Base-by-base conservation (phyloP, 495 filamentous ascomycete species). In the Neurospora cerealis region DNA sequence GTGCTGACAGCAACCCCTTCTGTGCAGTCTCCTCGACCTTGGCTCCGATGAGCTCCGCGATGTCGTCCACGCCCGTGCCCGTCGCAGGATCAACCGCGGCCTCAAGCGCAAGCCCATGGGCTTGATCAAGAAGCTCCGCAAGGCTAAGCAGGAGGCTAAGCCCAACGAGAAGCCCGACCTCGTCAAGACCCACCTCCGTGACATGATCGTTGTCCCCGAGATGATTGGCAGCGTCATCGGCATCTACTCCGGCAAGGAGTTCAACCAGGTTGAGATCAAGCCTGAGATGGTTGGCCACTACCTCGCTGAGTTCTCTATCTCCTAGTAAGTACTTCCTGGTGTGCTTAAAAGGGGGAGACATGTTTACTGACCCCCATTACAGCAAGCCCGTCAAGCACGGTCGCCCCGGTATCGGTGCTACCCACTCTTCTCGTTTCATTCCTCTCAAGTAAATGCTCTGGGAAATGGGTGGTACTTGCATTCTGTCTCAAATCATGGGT, bases 231-330 rank as follows among this genome's bases (percentile, higher is more conserved):
- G 87, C 84, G 96, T 99, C 79, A 91, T 99, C 81, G 96, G 95
- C 84, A 96, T 99, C 88, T 99, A 99, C 91, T 96, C 93, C 75
- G 96, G 96, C 84, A 99, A 99, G 91, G 96, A 98, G 87, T 99
- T 98, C 91, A 99, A 99, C 90, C 94, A 97, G 89, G 94, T 99
- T 79, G 96, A 99, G 85, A 96, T 99, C 87, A 97, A 97, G 90
- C 96, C 96, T 74, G 96, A 99, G 91, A 99, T 99, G 96, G 96
- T 99, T 86, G 96, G 96, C 82, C 94, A 97, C 89, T 99, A 99
- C 90, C 89, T 99, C 74, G 96, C 88, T 82, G 96, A 99, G 88
- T 99, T 99, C 89, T 97, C 93, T 75, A 99, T 99, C 87, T 93
- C 93, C 86, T 99, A 99, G 94, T 28, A 28, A 28, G 24, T 28